Base-by-base conservation (phyloP, 768 basidiomycete genomes). In the Serendipita vermifera region DNA sequence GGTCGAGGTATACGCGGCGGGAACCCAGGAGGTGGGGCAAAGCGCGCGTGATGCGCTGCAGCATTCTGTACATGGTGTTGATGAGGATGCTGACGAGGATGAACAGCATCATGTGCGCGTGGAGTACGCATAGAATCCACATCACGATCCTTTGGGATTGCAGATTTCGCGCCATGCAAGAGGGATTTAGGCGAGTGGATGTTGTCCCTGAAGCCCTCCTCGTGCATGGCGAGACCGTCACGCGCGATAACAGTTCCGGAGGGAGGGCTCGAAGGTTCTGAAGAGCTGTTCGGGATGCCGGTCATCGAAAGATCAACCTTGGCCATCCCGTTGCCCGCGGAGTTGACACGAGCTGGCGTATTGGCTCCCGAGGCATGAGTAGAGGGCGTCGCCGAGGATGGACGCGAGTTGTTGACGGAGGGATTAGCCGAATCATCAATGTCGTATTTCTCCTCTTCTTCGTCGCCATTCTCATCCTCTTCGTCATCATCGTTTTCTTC, bases 401-500 rank as follows among this genome's bases (percentile, higher is more conserved):
- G n/a, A n/a, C n/a, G n/a, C n/a, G n/a, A n/a, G n/a, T n/a, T n/a
- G n/a, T n/a, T n/a, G n/a, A n/a, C n/a, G 5, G 75, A 73, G 51
- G 82, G 81, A 2, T 76, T 74, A 3, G 85, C 83, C 17, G 84
- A 85, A 69, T 97, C 93, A 62, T 96, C 87, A 54, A 98, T 98
- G 67, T 99, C 96, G 68, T 82, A 97, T 62, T 77, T 79, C 65
- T 90, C 87, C 33, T 79, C 77, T 27, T 87, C 81, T 26, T 82
- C 81, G 4, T 80, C 75, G 14, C 72, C 73, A 0, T 71, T 72
- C 2, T 73, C 72, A 3, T 71, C 70, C 2, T 68, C 67, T 2
- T 60, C 75, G 20, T 76, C 74, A 38, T 78, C 79, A 26, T 69
- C 72, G 43, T 71, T 71, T 9, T 68, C 65, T 3, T 64, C 62